Evolutionary conservation across 495 filamentous ascomycete genomes (phyloP).

Genomic region (Xylaria intraflava): DNA sequence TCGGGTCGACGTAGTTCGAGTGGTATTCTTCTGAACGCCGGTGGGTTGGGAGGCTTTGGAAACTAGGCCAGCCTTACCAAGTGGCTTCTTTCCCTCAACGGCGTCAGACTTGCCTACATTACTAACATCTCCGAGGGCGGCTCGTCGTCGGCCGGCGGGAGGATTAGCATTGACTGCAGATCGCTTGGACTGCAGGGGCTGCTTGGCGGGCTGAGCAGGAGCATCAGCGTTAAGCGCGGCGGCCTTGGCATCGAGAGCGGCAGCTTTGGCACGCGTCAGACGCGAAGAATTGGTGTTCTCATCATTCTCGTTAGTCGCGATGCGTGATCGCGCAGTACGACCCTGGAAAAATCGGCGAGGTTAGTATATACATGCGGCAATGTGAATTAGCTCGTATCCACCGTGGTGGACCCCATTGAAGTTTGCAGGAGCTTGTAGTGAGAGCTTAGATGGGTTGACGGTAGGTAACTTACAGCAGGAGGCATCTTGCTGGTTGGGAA

Average conservation of each 20-base stretch:
- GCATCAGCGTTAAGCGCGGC: conserved; percentile 59
- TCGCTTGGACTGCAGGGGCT: conserved; percentile 67
- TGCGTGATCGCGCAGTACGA: conserved; percentile 43
- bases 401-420: conserved; percentile 5
- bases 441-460: not conserved
- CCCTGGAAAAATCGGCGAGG: conserved; percentile 17
- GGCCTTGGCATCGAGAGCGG: conserved; percentile 61
- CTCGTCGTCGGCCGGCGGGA: conserved; percentile 55
- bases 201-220: conserved; percentile 52
- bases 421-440: conserved; percentile 6
- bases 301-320: conserved; percentile 84
- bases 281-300: conserved; percentile 77
- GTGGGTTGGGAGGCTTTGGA: conserved; percentile 72
- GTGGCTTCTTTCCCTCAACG: conserved; percentile 65
- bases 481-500: conserved; percentile 37
- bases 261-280: conserved; percentile 87
- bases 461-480: conserved; percentile 43
- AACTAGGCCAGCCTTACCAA: conserved; percentile 54
- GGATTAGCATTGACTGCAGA: conserved; percentile 48
- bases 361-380: not conserved
- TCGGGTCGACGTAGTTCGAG: conserved; percentile 57
- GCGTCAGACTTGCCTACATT: conserved; percentile 77
- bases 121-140: conserved; percentile 87
- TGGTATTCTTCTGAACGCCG: conserved; percentile 70
- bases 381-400: not conserved